Base-by-base conservation (phyloP, 495 filamentous ascomycete genomes). In the Hyaloscypha hepaticicola region DNA sequence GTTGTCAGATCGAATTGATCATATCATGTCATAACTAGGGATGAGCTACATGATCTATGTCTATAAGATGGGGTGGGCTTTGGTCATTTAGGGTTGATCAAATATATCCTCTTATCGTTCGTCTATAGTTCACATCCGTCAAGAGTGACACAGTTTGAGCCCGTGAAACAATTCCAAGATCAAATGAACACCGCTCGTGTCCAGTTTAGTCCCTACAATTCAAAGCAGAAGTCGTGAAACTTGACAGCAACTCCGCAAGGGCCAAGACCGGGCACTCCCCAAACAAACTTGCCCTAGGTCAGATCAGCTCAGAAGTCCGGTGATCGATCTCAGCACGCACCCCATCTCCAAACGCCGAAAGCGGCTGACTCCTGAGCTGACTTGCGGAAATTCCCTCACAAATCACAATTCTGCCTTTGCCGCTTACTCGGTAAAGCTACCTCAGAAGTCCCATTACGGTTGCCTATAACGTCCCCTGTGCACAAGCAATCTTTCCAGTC, bases 11-110 rank as follows among this genome's bases (percentile, higher is more conserved):
- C 55, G 12, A 60, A 63, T 71, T 53, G 59, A 64, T 70, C 68
- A 68, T 71, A 61, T 69, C 64, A 68, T 72, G 68, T 69, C 64
- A 69, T 67, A 60, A 64, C 55, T 60, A 57, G 59, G 65, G 56
- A 55, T 33, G 64, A 63, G 60, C 49, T 68, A 68, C 51, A 70
- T 66, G 69, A 71, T 71, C 68, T 63, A 71, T 59, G 69, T 63
- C 58, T 59, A 31, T 62, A 61, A 64, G 56, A 50, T 29, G 52
- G 34, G 65, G 69, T 58, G 38, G 60, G 63, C 29, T 57, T 64
- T 67, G 50, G 66, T 66, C 52, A 50, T 63, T 53, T 55, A 41
- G 58, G 61, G 41, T 65, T 56, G 21, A 62, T 58, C 38, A 9
- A 60, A 65, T 68, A 68, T 61, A 64, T 64, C 41, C 11, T 45